These are phyloP conservation scores for Malania oleifera DNA, from an alignment of 164 flowering plant species.

Conservation along the genomic window DNA sequence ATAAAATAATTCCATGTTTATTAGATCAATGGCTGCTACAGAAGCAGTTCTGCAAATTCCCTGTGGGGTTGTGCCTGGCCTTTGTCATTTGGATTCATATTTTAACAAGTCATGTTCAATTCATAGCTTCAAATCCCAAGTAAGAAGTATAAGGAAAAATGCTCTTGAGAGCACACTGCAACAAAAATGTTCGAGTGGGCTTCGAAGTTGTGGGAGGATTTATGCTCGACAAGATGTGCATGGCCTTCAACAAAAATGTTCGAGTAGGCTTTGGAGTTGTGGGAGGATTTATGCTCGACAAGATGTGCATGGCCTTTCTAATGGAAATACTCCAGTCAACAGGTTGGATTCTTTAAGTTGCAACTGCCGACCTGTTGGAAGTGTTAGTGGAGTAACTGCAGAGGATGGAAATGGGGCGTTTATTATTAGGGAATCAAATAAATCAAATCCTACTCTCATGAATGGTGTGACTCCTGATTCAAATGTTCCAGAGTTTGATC, in stretches of 20 bases:
- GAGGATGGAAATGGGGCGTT: conserved; percentile 28
- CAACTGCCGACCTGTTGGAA: conserved; percentile 41
- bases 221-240: conserved; percentile 7
- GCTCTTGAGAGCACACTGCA: neutral
- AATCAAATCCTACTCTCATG: neutral
- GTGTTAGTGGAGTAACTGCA: conserved; percentile 25
- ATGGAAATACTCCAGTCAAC: conserved; percentile 1
- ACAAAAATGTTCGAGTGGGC: conserved; percentile 10
- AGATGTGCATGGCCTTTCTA: conserved; percentile 3
- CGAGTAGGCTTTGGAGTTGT: conserved; percentile 13
- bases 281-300: conserved; percentile 8
- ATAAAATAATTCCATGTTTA: neutral
- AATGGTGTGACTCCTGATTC: conserved; percentile 20
- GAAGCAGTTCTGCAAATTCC: conserved; percentile 36
- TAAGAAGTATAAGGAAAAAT: conserved; percentile 14
- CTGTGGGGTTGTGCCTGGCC: conserved; percentile 20
- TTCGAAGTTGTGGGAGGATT: conserved; percentile 8
- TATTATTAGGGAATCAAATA: neutral
- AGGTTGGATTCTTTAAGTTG: conserved; percentile 22
- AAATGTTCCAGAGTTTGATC: conserved; percentile 19
- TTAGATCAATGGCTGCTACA: conserved; percentile 28
- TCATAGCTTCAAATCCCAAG: conserved; percentile 13
- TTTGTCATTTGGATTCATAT: conserved; percentile 14
- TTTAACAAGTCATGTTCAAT: conserved; percentile 14
- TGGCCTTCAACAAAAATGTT: conserved; percentile 7